Percentiles rank a stretch among this genome's conserved stretches.
Conservation (phyloP, 768 basidiomycete genomes). For the Lentinula sp. region DNA sequence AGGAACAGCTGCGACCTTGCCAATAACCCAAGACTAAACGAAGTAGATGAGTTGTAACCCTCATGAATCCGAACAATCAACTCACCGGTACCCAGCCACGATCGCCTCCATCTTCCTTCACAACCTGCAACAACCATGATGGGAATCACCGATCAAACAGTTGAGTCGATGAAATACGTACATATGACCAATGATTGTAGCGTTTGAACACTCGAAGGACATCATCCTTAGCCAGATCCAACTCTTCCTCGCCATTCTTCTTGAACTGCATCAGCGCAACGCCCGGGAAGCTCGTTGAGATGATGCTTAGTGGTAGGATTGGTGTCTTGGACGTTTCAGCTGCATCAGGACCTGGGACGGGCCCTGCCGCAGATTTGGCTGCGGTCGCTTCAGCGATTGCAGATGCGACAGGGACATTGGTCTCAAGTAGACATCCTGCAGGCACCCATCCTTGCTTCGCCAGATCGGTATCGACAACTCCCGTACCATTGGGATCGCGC, state of each 20-base stretch:
- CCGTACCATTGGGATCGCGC: conserved; percentile 82
- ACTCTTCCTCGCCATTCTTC: conserved; percentile 89
- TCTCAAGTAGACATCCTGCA: conserved; percentile 93
- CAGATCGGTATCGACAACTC: conserved; percentile 69
- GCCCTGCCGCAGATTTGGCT: conserved; percentile 35
- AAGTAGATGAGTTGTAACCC: neutral
- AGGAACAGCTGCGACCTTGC: conserved; percentile 59
- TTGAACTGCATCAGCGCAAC: conserved; percentile 95
- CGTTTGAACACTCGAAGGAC: conserved; percentile 90
- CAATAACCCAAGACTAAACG: conserved; percentile 86
- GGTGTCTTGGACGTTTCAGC: conserved; percentile 53
- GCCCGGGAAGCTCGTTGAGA: conserved; percentile 97
- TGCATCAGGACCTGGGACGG: conserved; percentile 28
- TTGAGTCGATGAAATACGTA: conserved; percentile 26
- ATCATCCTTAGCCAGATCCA: conserved; percentile 87
- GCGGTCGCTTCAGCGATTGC: conserved; percentile 81
- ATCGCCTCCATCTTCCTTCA: conserved; percentile 89
- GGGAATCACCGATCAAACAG: conserved; percentile 9
- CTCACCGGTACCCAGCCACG: conserved; percentile 91
- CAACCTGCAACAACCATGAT: conserved; percentile 49
- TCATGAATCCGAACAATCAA: conserved; percentile 3
- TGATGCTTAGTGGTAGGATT: conserved; percentile 84
- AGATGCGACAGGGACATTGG: conserved; percentile 82
- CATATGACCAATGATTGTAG: conserved; percentile 98
- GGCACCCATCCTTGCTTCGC: conserved; percentile 95